Evolutionary conservation across 1,284 basidiomycete species (phyloP), one percentile per base, ranked within the genome.

Genomic region (Wallemia ichthyophaga): DNA sequence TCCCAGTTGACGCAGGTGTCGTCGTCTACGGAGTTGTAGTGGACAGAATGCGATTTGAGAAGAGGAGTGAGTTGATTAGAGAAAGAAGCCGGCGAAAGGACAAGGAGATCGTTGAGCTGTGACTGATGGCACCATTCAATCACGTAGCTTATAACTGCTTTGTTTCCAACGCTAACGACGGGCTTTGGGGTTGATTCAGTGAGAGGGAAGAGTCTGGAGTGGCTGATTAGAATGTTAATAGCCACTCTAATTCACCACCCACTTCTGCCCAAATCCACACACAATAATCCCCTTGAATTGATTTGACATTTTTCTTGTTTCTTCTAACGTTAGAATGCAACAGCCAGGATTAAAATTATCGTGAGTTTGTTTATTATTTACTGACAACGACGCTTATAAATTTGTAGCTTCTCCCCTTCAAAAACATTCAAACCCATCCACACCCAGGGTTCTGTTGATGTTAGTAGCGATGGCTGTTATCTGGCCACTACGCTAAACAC

Each of bases 191-290:
- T 81, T 33, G 82, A 76, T 61, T 79, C 79, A 59, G 13, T 11
- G 32, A 33, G 21, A 25, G 57, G 11, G 24, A 15, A 31, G 23
- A 21, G 17, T 24, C 59, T 24, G 33, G 21, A 25, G 17, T 15
- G 3, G 25, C 25, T 2, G 53, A 62, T 59, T 62, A 61, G 58
- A 25, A 19, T 21, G 37, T n/a, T 54, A 33, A 37, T 31, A 53
- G 53, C 56, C 25, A 33, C 17, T 25, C 28, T 19, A 15, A 24
- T 37, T 9, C 5, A 58, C 19, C 21, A 69, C 78, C 67, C 69
- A 86, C 87, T 84, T 82, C 65, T 84, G 80, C 11, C 87, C 87
- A 70, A 85, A 83, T 25, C 87, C 87, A 25, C 84, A 82, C 2
- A 91, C 74, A 37, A 91, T 73, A 15, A 91, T 79, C 0, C 83